Base-by-base conservation (phyloP, 2,329 filamentous ascomycete species). In the Aspergillus versicolor region DNA sequence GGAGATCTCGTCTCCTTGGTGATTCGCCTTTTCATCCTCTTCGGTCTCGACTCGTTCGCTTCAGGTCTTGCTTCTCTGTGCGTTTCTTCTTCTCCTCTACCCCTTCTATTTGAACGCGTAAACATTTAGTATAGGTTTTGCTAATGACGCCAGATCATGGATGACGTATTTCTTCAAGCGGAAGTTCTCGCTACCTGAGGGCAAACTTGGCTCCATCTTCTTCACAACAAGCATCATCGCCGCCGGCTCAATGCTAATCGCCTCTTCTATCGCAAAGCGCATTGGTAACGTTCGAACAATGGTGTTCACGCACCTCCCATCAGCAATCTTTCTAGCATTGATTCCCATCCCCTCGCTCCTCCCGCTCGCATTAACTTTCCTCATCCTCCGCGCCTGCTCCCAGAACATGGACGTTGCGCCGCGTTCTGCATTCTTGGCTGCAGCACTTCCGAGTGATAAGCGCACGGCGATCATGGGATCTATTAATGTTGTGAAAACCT, bases 281-380 rank as follows among this genome's bases (percentile, higher is more conserved):
- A 77, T 85, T 46, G 81, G 82, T 15, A 76, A 81, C 41, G 77
- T 85, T 34, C 78, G 85, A 78, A 90, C 88, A 1, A 91, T 91
- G 88, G 87, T 89, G 8, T 88, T 89, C 66, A 90, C 88, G 0
- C 88, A 91, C 63, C 76, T 91, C 0, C 88, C 88, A 0, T 89
- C 87, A 0, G 79, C 88, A 7, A 72, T 90, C 24, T 87, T 86
- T 62, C 79, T 90, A 1, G 77, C 83, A 13, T 71, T 90, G 19
- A 84, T 91, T 21, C 83, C 85, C 0, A 65, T 87, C 0, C 84
- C 86, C 0, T 70, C 75, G 19, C 76, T 78, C 3, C 73, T 85
- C 0, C 76, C 76, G 11, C 59, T 86, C 5, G 81, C 87, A 0
- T 77, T 89, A 45, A 70, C 79, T 0, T 83, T 91, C 55, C 76